Evolutionary conservation across 148 eudicot species (phyloP), one percentile per base, ranked within the genome.

Genomic region (Rhododendron simsii): DNA sequence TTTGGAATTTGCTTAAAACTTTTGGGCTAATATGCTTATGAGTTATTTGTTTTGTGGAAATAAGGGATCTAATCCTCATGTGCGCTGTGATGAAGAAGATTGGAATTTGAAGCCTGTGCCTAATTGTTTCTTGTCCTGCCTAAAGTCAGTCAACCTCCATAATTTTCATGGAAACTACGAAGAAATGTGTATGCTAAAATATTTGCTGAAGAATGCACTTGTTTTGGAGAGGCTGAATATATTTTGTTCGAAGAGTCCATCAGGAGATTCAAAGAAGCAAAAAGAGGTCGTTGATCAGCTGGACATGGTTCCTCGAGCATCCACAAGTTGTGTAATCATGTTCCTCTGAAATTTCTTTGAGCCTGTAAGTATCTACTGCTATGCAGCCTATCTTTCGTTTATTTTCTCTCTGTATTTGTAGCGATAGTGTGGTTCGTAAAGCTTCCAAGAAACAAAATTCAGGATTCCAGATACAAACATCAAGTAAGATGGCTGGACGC

Each of bases 121-220:
- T 30, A 85, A 80, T 47, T 88, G 92, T 81, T 71, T 90, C 51
- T 45, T 83, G 50, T 77, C 85, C 23, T 82, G 80, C 50, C 91
- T 91, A 23, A 89, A 86, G 84, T 84, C 69, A 55, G 81, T 89
- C 69, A 85, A 65, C 78, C 78, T 88, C 78, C 55, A 69, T n/a
- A 89, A 86, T 84, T 84, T 88, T 86, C 85, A 50, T 41, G 92
- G 91, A 84, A 79, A 82, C 83, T 33, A 83, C 61, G 74, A 63
- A 9, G 91, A 91, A 71, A 51, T 92, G 37, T 69, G 86, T 44
- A 69, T 84, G 35, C 81, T 90, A 13, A 87, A 83, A 67, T 87
- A 69, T 83, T 81, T 91, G 65, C 88, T 93, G 87, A 81, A 91
- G 78, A 86, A 84, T 85, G 90, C 92, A 35, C 86, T 75, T 81